Base-by-base conservation (phyloP, 495 filamentous ascomycete genomes). In the Penicillium cinerascens region DNA sequence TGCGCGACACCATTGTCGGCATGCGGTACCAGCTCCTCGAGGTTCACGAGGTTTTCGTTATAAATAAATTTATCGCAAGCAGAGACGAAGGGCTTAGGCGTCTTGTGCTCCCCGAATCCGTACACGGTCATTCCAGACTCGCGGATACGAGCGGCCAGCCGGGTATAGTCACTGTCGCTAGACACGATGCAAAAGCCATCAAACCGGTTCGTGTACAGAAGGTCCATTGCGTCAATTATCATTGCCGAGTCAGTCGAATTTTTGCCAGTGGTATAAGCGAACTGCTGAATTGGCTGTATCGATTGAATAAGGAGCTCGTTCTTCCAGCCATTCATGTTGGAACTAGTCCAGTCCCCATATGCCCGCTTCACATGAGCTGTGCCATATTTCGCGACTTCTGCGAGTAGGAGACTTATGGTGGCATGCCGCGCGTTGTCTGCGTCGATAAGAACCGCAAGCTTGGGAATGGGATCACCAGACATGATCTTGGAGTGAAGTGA, bases 131-230 rank as follows among this genome's bases (percentile, higher is more conserved):
- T 29, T 52, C 49, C 49, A 16, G 41, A 38, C 29, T 52, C 49
- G 41, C 49, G 49, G 15, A 52, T 52, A 38, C 49, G 49, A 51
- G 48, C 48, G 39, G 48, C 48, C 17, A 51, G 22, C n/a, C 29
- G 37, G 1, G 48, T 51, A 13, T 23, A 44, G 18, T 44, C 42
- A 23, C 42, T 26, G 42, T 44, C 42, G 1, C 42, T 44, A 2
- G 42, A 26, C 9, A 43, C 41, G 2, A 43, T 1, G 6, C 41
- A 43, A 6, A 43, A 25, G 25, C 25, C 25, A 27, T 47, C 44
- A 37, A 13, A 33, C 5, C 16, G 27, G 15, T 8, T 23, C 3
- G 13, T 15, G 27, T 47, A 37, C 11, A 38, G 18, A 13, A 47
- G 44, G 10, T 47, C 44, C 44, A 47, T 47, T 16, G 44, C 44